Base-by-base conservation (phyloP, 257 asterid genomes). In the Cordia subcordata region DNA sequence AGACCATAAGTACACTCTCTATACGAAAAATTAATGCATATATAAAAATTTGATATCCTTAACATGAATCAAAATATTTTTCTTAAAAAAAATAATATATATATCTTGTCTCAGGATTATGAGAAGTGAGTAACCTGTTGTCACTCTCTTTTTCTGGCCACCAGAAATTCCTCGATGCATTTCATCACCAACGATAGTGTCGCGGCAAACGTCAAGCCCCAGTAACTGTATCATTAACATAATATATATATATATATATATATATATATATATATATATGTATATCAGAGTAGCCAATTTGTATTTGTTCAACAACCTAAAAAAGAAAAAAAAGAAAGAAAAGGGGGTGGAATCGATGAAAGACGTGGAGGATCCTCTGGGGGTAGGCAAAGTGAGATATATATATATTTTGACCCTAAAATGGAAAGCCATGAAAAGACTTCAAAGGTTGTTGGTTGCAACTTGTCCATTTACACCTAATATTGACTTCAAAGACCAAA, bases 121-220 rank as follows among this genome's bases (percentile, higher is more conserved):
- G 35, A 55, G 10, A 13, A 11, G 33, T 37, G 8, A 45, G 13
- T 55, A 35, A 83, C 92, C 88, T 56, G 89, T 82, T 1, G 94
- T 85, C 44, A 85, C 84, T 8, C 90, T 83, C 71, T 80, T 80
- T 65, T 74, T 80, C 38, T 85, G 90, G 5, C 90, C 90, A 13
- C 94, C 94, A 9, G 94, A 85, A 33, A 85, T 85, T 46, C 94
- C 90, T 23, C 94, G 70, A 54, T 55, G 64, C 94, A 85, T 82
- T 47, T 80, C 85, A 75, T 85, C 81, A 5, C 94, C 94, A 23
- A 82, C 86, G 23, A 80, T 76, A 0, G 84, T 85, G 67, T 82
- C 85, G 16, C 71, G 67, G 60, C 94, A 85, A 20, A 73, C 77
- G 53, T 80, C 85, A 8, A 85, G 78, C 40, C 90, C 90, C 49